Evolutionary conservation across 495 filamentous ascomycete genomes (phyloP).

Genomic region (Daldinia childiae): DNA sequence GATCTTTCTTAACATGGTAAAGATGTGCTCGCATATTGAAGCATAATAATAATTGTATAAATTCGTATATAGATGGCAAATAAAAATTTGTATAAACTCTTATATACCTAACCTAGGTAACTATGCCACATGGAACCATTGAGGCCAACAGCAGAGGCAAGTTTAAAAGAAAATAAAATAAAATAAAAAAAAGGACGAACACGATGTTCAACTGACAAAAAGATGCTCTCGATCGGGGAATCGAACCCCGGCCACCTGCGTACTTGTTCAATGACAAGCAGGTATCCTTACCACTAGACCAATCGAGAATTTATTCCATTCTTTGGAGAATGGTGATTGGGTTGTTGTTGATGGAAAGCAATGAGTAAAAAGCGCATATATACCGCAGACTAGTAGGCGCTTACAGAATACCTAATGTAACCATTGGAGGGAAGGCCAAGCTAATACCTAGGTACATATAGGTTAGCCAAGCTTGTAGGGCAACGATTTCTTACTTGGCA

Average conservation of each 20-base stretch:
- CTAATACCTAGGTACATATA: too few relatives aligned
- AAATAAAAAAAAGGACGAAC: neutral
- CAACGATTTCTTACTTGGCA: neutral
- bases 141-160: neutral
- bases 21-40: neutral
- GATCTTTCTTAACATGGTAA: neutral
- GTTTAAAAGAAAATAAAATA: neutral
- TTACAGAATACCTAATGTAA: neutral
- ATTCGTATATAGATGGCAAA: neutral
- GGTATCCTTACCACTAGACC: slow-evolving; percentile 54
- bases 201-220: slow-evolving; percentile 6
- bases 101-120: too few relatives aligned
- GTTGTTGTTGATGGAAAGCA: neutral
- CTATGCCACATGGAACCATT: neutral
- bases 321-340: slow-evolving; percentile 15
- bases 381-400: neutral
- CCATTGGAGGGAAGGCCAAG: too few relatives aligned
- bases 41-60: neutral
- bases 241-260: slow-evolving; percentile 56
- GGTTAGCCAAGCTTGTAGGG: slow-evolving; percentile 3
- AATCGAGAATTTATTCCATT: slow-evolving; percentile 42
- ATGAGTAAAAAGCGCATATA: neutral
- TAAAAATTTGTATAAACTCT: neutral
- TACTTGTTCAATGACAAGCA: slow-evolving; percentile 46
- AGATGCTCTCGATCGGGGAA: slow-evolving; percentile 52